A percentile compares a stretch with the other conserved stretches of the same genome.
Evolutionary conservation across 257 asterid species (phyloP).

Genomic region (Solanum sejunctum): DNA sequence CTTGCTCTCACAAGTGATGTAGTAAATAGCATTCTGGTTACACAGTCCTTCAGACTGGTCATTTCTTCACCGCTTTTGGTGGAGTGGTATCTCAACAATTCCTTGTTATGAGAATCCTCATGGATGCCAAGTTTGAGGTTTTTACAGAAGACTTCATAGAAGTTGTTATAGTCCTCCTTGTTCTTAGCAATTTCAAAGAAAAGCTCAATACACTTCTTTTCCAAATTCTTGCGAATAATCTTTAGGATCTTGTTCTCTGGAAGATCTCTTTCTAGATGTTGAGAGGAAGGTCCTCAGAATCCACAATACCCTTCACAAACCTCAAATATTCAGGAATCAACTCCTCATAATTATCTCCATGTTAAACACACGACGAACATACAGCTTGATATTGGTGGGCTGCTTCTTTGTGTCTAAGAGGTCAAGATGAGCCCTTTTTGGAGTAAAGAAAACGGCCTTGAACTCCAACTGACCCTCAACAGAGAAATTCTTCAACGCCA

Average conservation of each 20-base stretch:
- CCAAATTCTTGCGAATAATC: constrained; percentile 55
- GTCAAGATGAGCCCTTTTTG: constrained; percentile 54
- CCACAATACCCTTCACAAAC: constrained; percentile 50
- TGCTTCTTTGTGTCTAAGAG: constrained; percentile 51
- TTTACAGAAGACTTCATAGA: no score
- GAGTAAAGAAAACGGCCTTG: constrained; percentile 45
- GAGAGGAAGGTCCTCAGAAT: constrained; percentile 48
- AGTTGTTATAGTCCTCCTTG: no score
- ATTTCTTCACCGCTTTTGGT: constrained; percentile 58
- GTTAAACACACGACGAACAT: constrained; percentile 48
- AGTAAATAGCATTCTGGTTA: constrained; percentile 49
- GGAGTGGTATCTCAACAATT: constrained; percentile 38
- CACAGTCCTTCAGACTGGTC: constrained; percentile 59
- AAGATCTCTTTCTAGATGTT: constrained; percentile 42
- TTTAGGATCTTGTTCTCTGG: constrained; percentile 50
- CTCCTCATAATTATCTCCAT: constrained; percentile 61
- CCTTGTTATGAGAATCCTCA: no score
- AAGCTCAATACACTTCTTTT: no score
- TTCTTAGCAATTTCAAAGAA: no score
- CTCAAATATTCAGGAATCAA: constrained; percentile 45
- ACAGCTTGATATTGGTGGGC: constrained; percentile 50
- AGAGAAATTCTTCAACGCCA: constrained; percentile 45
- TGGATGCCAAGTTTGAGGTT: no score
- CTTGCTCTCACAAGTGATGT: constrained; percentile 58
- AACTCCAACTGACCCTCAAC: constrained; percentile 59